Percentiles rank a stretch among this genome's conserved stretches.
Conservation (phyloP, 2,329 filamentous ascomycete species). For the Blastomyces silverae region DNA sequence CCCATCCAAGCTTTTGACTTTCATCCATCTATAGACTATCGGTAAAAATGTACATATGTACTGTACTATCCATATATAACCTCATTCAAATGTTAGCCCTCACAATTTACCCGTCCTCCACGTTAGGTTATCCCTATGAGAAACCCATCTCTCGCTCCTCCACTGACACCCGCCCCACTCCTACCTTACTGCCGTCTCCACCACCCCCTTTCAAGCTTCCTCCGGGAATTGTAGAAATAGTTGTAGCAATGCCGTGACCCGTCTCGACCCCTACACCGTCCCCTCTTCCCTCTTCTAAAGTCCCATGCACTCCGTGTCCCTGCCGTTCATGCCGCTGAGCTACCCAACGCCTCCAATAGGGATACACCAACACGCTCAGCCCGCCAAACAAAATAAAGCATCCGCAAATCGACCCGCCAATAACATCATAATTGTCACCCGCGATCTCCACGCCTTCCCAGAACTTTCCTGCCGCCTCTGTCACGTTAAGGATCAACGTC, state of each 20-base stretch:
- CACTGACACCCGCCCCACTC: not conserved
- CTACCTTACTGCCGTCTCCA: not conserved
- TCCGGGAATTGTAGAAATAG: not conserved
- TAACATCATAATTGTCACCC: conserved; percentile 75
- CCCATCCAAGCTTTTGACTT: no score
- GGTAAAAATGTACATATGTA: not conserved
- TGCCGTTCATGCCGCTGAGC: conserved; percentile 30
- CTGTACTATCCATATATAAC: not conserved
- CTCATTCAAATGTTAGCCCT: not conserved
- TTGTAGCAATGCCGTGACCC: not conserved
- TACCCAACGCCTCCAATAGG: conserved; percentile 65
- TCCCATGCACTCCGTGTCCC: not conserved
- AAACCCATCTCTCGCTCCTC: not conserved
- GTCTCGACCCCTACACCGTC: not conserved
- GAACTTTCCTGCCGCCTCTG: conserved; percentile 66
- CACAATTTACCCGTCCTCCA: not conserved
- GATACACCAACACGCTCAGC: conserved; percentile 67
- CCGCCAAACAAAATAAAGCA: conserved; percentile 72
- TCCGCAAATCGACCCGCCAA: conserved; percentile 80
- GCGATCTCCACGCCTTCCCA: conserved; percentile 79
- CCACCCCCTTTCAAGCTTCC: not conserved
- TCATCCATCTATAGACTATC: not conserved
- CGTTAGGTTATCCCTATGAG: not conserved
- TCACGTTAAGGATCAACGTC: conserved; percentile 68
- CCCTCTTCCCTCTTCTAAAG: conserved; percentile 20